Conservation (phyloP, 2,329 filamentous ascomycete genomes). For the Cladophialophora psammophila region DNA sequence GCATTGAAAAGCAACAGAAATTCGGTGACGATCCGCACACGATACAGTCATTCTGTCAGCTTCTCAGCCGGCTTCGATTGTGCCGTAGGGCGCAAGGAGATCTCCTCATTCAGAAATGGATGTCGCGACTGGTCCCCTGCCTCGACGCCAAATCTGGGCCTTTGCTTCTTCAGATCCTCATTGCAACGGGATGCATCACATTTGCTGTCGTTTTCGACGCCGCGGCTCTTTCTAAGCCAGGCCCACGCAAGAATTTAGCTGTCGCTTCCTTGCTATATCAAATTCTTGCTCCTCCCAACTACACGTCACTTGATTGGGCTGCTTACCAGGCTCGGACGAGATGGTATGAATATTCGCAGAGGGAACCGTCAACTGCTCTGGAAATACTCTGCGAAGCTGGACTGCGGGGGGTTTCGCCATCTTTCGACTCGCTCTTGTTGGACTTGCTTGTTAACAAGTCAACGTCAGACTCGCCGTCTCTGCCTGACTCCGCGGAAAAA, state of each 20-base stretch:
- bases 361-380: constrained; percentile 46
- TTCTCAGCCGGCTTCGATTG: constrained; percentile 53
- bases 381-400: constrained; percentile 42
- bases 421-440: constrained; percentile 18
- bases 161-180: constrained; percentile 49
- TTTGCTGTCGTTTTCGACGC: constrained; percentile 49
- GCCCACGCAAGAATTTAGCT: constrained; percentile 28
- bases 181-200: constrained; percentile 55
- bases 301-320: constrained; percentile 14
- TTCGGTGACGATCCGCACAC: constrained; percentile 43
- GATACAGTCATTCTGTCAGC: constrained; percentile 47
- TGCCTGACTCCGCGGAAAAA: constrained; percentile 20
- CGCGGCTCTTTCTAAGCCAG: constrained; percentile 23
- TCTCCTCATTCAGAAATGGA: constrained; percentile 52
- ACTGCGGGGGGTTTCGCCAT: constrained; percentile 41
- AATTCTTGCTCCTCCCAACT: constrained; percentile 37
- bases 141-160: constrained; percentile 46
- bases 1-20: constrained; percentile 47
- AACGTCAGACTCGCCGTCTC: constrained; percentile 10
- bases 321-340: constrained; percentile 30
- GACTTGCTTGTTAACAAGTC: constrained; percentile 18
- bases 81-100: constrained; percentile 56
- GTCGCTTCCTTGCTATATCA: constrained; percentile 44
- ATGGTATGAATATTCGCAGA: constrained; percentile 42
- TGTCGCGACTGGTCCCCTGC: constrained; percentile 48